phyloP scores from a whole-genome alignment of 2,329 filamentous ascomycete species.

The Calonectria hongkongensis region DNA sequence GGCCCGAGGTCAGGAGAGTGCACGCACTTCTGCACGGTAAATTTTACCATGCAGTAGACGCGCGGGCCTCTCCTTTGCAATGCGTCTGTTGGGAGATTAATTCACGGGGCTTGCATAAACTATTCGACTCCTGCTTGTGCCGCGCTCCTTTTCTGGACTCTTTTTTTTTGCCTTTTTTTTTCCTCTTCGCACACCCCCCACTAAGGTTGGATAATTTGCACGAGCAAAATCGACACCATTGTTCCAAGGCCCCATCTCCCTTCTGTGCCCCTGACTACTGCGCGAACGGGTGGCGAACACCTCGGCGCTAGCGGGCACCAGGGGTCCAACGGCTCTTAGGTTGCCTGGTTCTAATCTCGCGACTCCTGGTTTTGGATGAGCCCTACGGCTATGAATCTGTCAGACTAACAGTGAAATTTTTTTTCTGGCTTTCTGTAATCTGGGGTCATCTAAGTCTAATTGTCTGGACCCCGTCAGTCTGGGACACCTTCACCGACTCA shows the following conservation, averaged over 20 bases:
- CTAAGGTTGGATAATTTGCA: conserved; percentile 15
- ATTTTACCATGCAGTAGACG: conserved; percentile 37
- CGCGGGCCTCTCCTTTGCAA: conserved; percentile 50
- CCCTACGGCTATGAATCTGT: conserved; percentile 30
- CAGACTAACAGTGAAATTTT: conserved; percentile 44
- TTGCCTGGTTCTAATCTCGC: conserved; percentile 37
- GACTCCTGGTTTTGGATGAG: conserved; percentile 27
- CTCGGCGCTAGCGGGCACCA: conserved; percentile 50
- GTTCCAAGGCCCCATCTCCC: conserved; percentile 18
- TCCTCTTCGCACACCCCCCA: conserved; percentile 19
- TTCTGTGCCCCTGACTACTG: conserved; percentile 53
- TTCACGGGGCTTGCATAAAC: conserved; percentile 49
- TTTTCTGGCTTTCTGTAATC: conserved; percentile 47
- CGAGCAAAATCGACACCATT: conserved; percentile 24
- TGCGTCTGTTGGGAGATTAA: conserved; percentile 57
- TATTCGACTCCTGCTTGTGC: conserved; percentile 42
- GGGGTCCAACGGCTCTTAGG: conserved; percentile 51
- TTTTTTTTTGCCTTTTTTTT: conserved; percentile 9
- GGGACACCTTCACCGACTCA: conserved; percentile 51
- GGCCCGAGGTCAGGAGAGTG: conserved; percentile 26
- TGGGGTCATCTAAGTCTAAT: conserved; percentile 36
- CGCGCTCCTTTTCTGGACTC: conserved; percentile 36
- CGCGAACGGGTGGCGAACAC: conserved; percentile 51
- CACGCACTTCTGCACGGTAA: conserved; percentile 47
- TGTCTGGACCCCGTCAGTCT: conserved; percentile 28